Percentiles rank a stretch among this genome's conserved stretches.
phyloP scores from a whole-genome alignment of 768 basidiomycete species.

The Sarcodon sp. region DNA sequence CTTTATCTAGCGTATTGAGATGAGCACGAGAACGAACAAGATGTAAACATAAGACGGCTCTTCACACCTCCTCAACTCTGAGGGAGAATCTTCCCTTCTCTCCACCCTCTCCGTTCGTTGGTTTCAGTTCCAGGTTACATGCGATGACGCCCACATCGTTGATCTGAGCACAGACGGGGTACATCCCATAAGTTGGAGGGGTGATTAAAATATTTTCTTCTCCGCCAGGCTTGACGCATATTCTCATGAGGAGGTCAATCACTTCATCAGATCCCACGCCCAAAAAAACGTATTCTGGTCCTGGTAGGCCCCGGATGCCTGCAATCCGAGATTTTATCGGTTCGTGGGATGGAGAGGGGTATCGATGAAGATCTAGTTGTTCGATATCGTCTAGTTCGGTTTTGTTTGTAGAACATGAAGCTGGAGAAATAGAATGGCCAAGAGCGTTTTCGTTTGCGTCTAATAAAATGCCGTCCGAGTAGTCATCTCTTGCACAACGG shows the following conservation, averaged over 20 bases:
- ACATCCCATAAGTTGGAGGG: conserved; percentile 98
- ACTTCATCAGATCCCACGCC: conserved; percentile 97
- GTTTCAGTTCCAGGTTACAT: conserved; percentile 53
- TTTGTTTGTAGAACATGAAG: conserved; percentile 7
- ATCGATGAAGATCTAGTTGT: conserved; percentile 65
- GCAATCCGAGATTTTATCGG: conserved; percentile 70
- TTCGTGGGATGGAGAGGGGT: conserved; percentile 86
- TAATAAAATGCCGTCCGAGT: conserved; percentile 78
- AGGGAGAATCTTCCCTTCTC: conserved; percentile 62
- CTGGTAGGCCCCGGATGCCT: conserved; percentile 53
- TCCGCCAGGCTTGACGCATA: conserved; percentile 65
- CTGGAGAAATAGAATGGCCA: conserved; percentile 64
- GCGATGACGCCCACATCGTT: conserved; percentile 83
- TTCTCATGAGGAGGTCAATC: conserved; percentile 87
- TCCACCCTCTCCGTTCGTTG: conserved; percentile 58
- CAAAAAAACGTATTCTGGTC: conserved; percentile 59
- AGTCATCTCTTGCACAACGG: conserved; percentile 94
- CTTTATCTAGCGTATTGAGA: conserved; percentile 45
- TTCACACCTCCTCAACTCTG: conserved; percentile 56
- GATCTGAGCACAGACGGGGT: conserved; percentile 85
- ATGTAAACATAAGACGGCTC: background rate
- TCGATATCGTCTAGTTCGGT: conserved; percentile 23
- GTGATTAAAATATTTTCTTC: conserved; percentile 78
- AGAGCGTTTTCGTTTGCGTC: conserved; percentile 98
- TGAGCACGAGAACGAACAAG: background rate